Evolutionary conservation across 2,329 filamentous ascomycete genomes (phyloP).

Genomic region (Metarhizium album): DNA sequence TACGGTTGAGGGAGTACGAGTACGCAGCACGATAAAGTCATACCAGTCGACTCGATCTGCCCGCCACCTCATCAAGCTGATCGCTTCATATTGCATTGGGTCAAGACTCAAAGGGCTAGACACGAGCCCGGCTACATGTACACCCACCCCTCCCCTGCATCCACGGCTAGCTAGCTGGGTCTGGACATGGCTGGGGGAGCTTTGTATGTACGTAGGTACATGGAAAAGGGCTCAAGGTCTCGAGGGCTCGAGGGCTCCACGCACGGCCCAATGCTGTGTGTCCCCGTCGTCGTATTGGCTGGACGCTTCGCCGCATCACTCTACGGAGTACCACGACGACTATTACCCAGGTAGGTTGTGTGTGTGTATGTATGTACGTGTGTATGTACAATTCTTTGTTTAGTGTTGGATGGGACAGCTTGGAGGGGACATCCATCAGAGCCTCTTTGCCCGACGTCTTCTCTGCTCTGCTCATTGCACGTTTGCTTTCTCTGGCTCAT

Average conservation of each 20-base stretch:
- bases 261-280: conserved; percentile 12
- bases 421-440: conserved; percentile 9
- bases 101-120: not conserved
- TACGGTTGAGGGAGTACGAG: too few species aligned
- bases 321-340: too few species aligned
- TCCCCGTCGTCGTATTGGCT: conserved; percentile 10
- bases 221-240: too few species aligned
- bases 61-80: not conserved
- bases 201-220: not conserved
- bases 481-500: conserved; percentile 14
- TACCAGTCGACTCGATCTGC: not conserved
- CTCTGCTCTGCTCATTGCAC: too few species aligned
- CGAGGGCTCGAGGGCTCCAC: conserved; percentile 7
- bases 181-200: conserved; percentile 1
- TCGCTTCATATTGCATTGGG: not conserved
- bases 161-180: too few species aligned
- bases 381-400: not conserved
- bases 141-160: not conserved
- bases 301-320: conserved; percentile 10
- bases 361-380: too few species aligned
- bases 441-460: conserved; percentile 15
- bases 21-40: too few species aligned
- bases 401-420: not conserved
- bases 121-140: not conserved
- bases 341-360: too few species aligned